Evolutionary conservation across 192 early-diverging fungal genomes (phyloP).

Genomic region (Linnemannia elongata): DNA sequence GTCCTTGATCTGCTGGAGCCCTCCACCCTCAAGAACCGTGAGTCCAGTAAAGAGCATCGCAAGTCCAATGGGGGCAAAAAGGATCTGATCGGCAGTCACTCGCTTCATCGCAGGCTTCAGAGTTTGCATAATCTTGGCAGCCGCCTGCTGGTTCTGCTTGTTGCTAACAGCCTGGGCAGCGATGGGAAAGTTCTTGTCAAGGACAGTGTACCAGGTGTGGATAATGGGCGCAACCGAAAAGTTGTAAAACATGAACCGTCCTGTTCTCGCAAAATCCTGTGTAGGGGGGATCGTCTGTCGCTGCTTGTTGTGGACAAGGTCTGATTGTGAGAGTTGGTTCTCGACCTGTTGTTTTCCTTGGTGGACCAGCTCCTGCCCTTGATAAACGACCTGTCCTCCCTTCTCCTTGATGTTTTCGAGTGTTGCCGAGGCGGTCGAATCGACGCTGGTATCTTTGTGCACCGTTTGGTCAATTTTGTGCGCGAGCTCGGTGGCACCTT

Average conservation of each 20-base stretch:
- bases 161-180: not conserved
- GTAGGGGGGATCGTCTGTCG: not conserved
- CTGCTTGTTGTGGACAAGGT: not conserved
- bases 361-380: not conserved
- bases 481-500: slow-evolving; percentile 4
- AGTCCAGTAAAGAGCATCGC: slow-evolving; percentile 74
- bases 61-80: slow-evolving; percentile 80
- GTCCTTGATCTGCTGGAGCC: slow-evolving; percentile 63
- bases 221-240: slow-evolving; percentile 77
- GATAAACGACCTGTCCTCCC: not conserved
- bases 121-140: slow-evolving; percentile 11
- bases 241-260: slow-evolving; percentile 77
- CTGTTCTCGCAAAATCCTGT: slow-evolving; percentile 62
- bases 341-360: not conserved
- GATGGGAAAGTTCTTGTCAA: slow-evolving; percentile 73
- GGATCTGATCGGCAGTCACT: slow-evolving; percentile 67
- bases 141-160: not conserved
- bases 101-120: slow-evolving; percentile 41
- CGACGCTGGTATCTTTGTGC: not conserved
- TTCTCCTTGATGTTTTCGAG: slow-evolving; percentile 13
- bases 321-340: slow-evolving; percentile 9
- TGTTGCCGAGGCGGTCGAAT: not conserved
- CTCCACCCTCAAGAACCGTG: slow-evolving; percentile 69
- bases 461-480: not conserved
- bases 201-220: slow-evolving; percentile 75